These are phyloP conservation scores for Stylonectria norvegica DNA, from an alignment of 2,329 filamentous ascomycete species.

Conservation along the genomic window DNA sequence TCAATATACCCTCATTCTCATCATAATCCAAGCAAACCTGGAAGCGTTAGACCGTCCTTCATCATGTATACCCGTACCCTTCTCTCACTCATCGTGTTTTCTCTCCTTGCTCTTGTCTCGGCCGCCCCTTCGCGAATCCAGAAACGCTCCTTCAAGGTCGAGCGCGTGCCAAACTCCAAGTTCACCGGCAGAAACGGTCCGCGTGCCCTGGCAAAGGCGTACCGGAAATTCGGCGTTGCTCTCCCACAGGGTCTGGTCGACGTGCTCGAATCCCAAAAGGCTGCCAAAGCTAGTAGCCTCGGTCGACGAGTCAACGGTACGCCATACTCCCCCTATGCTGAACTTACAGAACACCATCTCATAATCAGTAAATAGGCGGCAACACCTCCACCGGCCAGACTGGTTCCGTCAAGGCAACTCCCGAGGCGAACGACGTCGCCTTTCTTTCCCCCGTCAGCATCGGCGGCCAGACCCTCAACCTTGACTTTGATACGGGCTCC, in stretches of 20 bases:
- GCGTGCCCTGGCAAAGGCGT: conserved; percentile 60
- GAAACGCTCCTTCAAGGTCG: conserved; percentile 60
- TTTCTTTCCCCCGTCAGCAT: conserved; percentile 67
- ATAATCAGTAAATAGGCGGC: too few species aligned
- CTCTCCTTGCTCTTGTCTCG: conserved; percentile 46
- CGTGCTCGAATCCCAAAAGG: conserved; percentile 28
- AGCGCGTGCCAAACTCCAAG: conserved; percentile 52
- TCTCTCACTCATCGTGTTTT: conserved; percentile 36
- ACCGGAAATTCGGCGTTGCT: conserved; percentile 63
- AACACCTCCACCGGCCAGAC: conserved; percentile 20
- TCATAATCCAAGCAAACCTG: too few species aligned
- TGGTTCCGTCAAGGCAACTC: conserved; percentile 59
- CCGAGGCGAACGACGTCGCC: conserved; percentile 60
- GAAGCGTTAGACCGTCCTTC: neutral
- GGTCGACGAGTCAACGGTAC: too few species aligned
- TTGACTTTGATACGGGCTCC: conserved; percentile 75
- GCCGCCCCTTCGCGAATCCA: conserved; percentile 43
- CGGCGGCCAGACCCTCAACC: conserved; percentile 63
- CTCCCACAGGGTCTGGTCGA: conserved; percentile 42
- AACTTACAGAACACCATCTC: too few species aligned
- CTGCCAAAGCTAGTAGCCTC: conserved; percentile 12
- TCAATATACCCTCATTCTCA: conserved; percentile 4
- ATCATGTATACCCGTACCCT: conserved; percentile 16
- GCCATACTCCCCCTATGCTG: too few species aligned
- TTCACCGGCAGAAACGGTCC: conserved; percentile 57